phyloP scores from a whole-genome alignment of 2,329 filamentous ascomycete genomes.

The Xylaria sp. region DNA sequence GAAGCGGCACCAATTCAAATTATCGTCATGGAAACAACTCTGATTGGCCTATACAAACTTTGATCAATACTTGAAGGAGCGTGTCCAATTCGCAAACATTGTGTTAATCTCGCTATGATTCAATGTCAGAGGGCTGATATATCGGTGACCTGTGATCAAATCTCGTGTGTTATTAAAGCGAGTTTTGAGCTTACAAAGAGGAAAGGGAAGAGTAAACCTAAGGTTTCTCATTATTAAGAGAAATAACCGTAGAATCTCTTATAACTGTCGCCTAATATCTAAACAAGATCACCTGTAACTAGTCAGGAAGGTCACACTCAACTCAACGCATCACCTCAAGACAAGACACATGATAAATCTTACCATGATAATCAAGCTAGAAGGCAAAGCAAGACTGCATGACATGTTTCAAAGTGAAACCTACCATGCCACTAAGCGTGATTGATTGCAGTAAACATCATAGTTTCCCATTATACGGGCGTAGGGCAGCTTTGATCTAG shows the following conservation, averaged over 20 bases:
- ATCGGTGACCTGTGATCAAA: not conserved
- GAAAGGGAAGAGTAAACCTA: not conserved
- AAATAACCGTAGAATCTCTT: not conserved
- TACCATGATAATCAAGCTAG: not conserved
- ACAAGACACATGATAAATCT: not conserved
- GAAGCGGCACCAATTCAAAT: too few relatives aligned
- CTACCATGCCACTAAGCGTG: not conserved
- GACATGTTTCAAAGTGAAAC: constrained; percentile 10
- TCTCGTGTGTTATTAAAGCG: not conserved
- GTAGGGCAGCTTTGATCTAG: not conserved
- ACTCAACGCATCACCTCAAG: not conserved
- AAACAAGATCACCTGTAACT: not conserved
- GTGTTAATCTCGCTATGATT: not conserved
- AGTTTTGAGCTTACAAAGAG: not conserved
- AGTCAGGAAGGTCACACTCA: not conserved
- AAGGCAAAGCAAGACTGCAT: constrained; percentile 6
- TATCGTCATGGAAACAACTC: too few relatives aligned
- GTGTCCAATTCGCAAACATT: not conserved
- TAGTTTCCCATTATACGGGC: not conserved
- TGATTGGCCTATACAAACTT: too few relatives aligned
- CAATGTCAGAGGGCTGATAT: not conserved
- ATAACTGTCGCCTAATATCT: not conserved
- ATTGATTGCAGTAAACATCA: not conserved
- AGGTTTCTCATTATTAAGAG: not conserved
- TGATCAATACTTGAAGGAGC: not conserved